Evolutionary conservation across 768 basidiomycete species (phyloP).

Genomic region (Mycena amicta): DNA sequence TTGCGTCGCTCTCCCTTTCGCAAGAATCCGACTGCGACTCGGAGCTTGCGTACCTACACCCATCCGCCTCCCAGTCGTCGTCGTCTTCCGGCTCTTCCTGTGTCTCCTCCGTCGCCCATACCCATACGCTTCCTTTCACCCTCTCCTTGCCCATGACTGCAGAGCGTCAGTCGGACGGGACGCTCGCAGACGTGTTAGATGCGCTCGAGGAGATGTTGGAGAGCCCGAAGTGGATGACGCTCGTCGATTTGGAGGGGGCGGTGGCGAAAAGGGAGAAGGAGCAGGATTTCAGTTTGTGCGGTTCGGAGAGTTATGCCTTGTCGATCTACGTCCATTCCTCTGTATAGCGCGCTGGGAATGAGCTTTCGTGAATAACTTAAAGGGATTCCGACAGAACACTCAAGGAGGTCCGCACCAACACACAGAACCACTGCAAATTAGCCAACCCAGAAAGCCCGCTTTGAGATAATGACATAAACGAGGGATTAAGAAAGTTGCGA

Average conservation of each 20-base stretch:
- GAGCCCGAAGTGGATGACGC: conserved; percentile 22
- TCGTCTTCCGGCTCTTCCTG: not conserved
- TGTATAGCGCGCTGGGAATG: too few species aligned
- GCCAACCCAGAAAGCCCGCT: not conserved
- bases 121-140: not conserved
- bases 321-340: too few species aligned
- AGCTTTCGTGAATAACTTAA: too few species aligned
- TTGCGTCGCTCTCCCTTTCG: not conserved
- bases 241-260: not conserved
- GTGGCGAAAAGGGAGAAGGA: conserved; percentile 14
- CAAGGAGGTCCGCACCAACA: too few species aligned
- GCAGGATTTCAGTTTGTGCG: conserved; percentile 8
- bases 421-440: too few species aligned
- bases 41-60: not conserved
- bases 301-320: too few species aligned
- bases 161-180: not conserved
- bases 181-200: not conserved
- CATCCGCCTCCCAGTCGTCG: not conserved
- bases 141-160: not conserved
- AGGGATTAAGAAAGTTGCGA: not conserved
- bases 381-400: too few species aligned
- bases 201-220: conserved; percentile 21
- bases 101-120: too few species aligned
- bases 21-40: not conserved
- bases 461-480: not conserved